A percentile compares a stretch with the other conserved stretches of the same genome.
phyloP scores from a whole-genome alignment of 2,329 filamentous ascomycete genomes.

The Magnaporthiopsis poae region DNA sequence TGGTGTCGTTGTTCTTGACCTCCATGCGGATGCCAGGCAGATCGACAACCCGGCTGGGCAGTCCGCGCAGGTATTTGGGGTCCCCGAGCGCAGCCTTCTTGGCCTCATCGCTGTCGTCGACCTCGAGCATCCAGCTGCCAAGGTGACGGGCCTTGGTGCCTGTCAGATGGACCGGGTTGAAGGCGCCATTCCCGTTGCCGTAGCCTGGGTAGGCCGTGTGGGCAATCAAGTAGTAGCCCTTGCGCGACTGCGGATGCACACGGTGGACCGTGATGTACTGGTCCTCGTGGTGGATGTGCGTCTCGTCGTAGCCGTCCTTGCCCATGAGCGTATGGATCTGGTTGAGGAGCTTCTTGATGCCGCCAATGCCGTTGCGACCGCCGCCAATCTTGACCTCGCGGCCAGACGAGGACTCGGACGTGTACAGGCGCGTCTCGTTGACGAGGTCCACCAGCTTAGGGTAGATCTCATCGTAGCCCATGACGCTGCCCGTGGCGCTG shows the following conservation, averaged over 20 bases:
- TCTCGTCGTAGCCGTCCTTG: conserved; percentile 86
- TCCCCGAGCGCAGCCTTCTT: conserved; percentile 58
- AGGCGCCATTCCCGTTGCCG: conserved; percentile 69
- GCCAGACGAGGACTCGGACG: conserved; percentile 59
- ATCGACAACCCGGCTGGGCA: conserved; percentile 73
- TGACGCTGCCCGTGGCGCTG: conserved; percentile 87
- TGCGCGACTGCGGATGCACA: conserved; percentile 82
- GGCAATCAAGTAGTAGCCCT: conserved; percentile 89
- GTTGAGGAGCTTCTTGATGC: conserved; percentile 85
- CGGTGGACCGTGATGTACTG: conserved; percentile 95
- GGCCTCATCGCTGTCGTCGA: conserved; percentile 65
- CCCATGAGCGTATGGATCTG: conserved; percentile 94
- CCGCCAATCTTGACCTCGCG: conserved; percentile 54
- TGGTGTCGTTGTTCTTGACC: conserved; percentile 60
- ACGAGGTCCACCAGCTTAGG: conserved; percentile 89
- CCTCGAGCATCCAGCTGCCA: conserved; percentile 85
- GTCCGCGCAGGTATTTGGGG: conserved; percentile 61
- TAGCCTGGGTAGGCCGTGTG: conserved; percentile 93
- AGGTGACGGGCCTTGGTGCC: conserved; percentile 79
- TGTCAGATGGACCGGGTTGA: conserved; percentile 68
- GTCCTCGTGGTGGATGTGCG: conserved; percentile 90
- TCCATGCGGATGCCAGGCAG: conserved; percentile 66
- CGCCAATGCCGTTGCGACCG: conserved; percentile 75
- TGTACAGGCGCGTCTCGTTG: conserved; percentile 74
- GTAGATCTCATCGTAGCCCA: conserved; percentile 96